Conservation (phyloP, 345 rosid species). For the Brassica juncea region DNA sequence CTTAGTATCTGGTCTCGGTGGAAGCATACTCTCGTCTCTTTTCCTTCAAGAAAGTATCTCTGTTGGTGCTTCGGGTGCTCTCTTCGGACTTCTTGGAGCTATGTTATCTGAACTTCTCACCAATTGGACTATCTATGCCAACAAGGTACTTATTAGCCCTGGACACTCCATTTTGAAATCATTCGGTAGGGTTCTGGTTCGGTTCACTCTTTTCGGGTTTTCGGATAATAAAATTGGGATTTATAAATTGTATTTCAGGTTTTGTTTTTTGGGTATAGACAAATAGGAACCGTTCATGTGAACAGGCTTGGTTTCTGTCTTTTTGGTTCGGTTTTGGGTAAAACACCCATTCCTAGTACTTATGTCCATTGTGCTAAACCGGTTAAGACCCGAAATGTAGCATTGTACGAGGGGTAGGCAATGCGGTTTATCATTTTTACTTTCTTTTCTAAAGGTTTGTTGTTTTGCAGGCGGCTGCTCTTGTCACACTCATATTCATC, state of each 20-base stretch:
- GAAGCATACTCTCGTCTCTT: slow-evolving; percentile 74
- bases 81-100: slow-evolving; percentile 96
- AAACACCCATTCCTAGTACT: no score
- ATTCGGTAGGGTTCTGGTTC: no score
- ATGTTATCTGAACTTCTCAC: slow-evolving; percentile 94
- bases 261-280: background rate
- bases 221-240: background rate
- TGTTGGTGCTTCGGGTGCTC: slow-evolving; percentile 99
- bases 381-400: no score
- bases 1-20: slow-evolving; percentile 81
- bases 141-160: slow-evolving; percentile 58
- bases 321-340: no score
- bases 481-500: slow-evolving; percentile 63
- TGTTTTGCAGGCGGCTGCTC: slow-evolving; percentile 61
- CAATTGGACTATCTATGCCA: slow-evolving; percentile 91
- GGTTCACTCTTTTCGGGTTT: no score
- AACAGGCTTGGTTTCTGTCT: background rate
- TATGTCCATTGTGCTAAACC: no score
- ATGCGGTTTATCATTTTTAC: background rate
- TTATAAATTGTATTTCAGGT: background rate
- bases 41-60: slow-evolving; percentile 71
- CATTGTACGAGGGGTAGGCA: background rate
- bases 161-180: background rate
- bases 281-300: background rate
- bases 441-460: background rate